Conservation (phyloP, 78 protist genomes). For the Anaeramoeba flamelloides region DNA sequence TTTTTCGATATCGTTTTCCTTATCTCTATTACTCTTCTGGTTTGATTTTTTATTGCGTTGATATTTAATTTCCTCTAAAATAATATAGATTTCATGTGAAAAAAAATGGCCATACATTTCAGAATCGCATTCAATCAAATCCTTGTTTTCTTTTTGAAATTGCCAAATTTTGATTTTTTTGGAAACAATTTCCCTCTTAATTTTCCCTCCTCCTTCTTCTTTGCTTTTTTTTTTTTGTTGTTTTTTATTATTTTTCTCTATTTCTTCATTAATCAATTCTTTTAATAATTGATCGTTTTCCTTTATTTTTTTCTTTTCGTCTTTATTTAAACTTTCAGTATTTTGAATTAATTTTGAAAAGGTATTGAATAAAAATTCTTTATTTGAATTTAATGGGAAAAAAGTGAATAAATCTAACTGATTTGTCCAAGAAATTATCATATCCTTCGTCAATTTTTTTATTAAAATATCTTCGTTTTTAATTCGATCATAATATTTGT, state of each 20-base stretch:
- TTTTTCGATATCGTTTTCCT: no score
- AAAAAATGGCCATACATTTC: not conserved
- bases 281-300: no score
- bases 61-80: not conserved
- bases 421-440: no score
- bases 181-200: not conserved
- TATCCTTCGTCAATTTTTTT: not conserved
- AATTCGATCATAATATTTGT: not conserved
- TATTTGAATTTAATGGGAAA: no score
- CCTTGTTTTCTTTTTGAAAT: not conserved
- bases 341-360: no score
- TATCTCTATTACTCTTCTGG: not conserved
- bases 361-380: no score
- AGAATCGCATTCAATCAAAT: not conserved
- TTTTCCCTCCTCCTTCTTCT: not conserved
- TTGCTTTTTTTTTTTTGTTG: not conserved
- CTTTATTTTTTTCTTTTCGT: no score
- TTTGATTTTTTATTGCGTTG: no score
- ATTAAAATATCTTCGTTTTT: not conserved
- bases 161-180: not conserved
- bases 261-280: not conserved
- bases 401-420: no score
- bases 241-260: not conserved
- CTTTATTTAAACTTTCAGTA: no score
- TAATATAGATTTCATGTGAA: not conserved